These are phyloP conservation scores for Globisporangium paroecandrum DNA, from an alignment of 352 stramenopile species.

Conservation along the genomic window DNA sequence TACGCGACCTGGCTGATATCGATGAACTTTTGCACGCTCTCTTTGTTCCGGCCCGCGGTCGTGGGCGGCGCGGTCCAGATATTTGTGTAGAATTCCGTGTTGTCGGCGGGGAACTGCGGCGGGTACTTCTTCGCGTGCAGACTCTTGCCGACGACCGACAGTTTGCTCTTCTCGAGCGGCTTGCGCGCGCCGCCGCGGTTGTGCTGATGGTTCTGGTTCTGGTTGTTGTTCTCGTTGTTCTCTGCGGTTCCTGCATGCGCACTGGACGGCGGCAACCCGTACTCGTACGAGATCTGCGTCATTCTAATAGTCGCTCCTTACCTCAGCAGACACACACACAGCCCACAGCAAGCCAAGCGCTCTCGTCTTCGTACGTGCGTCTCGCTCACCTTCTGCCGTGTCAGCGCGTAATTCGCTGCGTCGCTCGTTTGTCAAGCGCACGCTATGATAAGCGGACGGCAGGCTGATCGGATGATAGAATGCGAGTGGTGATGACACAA, in stretches of 20 bases:
- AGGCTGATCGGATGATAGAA: not conserved
- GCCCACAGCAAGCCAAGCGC: not conserved
- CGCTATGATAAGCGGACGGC: not conserved
- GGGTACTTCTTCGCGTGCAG: slow-evolving; percentile 38
- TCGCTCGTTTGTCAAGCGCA: not conserved
- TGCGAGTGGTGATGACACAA: not conserved
- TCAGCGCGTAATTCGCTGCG: not conserved
- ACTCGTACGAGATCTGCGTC: slow-evolving; percentile 19
- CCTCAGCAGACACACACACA: not conserved
- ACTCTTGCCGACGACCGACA: slow-evolving; percentile 35
- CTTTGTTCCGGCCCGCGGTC: slow-evolving; percentile 17
- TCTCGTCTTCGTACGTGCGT: not conserved
- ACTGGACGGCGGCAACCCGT: not conserved
- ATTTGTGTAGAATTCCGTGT: slow-evolving; percentile 82
- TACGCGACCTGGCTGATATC: slow-evolving; percentile 80
- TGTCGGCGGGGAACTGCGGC: slow-evolving; percentile 28
- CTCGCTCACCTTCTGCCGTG: not conserved
- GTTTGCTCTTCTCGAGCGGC: slow-evolving; percentile 54
- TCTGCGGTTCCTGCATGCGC: not conserved
- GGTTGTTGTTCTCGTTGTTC: not conserved
- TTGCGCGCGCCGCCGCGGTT: slow-evolving; percentile 30
- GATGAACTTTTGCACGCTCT: slow-evolving; percentile 42
- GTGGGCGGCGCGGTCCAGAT: slow-evolving; percentile 50
- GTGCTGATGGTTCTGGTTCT: not conserved
- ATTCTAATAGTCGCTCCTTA: not conserved